phyloP scores from a whole-genome alignment of 768 basidiomycete species.

The Aureoboletus auriporus region DNA sequence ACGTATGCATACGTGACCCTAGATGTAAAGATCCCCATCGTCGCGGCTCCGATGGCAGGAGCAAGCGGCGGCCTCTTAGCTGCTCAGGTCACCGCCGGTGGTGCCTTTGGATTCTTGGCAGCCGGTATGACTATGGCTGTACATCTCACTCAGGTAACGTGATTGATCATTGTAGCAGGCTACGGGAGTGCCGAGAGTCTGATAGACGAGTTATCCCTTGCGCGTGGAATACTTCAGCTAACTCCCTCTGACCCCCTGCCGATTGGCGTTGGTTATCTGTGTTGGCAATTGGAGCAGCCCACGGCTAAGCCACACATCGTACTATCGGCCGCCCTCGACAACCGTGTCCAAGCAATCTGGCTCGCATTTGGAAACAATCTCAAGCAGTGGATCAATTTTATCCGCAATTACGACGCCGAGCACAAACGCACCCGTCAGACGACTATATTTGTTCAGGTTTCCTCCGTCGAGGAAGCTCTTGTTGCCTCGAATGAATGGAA shows the following conservation, averaged over 20 bases:
- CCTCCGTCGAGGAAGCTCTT: conserved; percentile 54
- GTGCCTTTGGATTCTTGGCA: conserved; percentile 75
- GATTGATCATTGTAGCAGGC: conserved; percentile 32
- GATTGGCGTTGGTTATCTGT: conserved; percentile 73
- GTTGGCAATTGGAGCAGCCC: conserved; percentile 62
- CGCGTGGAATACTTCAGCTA: conserved; percentile 41
- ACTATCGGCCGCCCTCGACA: conserved; percentile 49
- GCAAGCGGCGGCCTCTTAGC: conserved; percentile 61
- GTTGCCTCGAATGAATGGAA: conserved; percentile 63
- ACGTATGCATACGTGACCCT: background rate
- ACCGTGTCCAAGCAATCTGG: conserved; percentile 65
- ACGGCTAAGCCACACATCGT: conserved; percentile 36
- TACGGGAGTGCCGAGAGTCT: conserved; percentile 45
- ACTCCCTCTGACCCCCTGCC: conserved; percentile 36
- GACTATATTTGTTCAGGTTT: conserved; percentile 62
- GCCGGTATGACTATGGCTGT: conserved; percentile 39
- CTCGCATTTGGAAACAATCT: conserved; percentile 64
- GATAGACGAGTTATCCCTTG: conserved; percentile 47
- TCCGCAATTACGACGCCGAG: conserved; percentile 52
- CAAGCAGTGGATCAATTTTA: conserved; percentile 54
- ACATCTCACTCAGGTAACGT: background rate
- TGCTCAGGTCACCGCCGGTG: conserved; percentile 58
- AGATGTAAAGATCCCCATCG: conserved; percentile 58
- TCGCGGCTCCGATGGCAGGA: conserved; percentile 68
- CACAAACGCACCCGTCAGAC: conserved; percentile 40